These are phyloP conservation scores for Phytophthora fragariae DNA, from an alignment of 352 stramenopile genomes.

Conservation along the genomic window DNA sequence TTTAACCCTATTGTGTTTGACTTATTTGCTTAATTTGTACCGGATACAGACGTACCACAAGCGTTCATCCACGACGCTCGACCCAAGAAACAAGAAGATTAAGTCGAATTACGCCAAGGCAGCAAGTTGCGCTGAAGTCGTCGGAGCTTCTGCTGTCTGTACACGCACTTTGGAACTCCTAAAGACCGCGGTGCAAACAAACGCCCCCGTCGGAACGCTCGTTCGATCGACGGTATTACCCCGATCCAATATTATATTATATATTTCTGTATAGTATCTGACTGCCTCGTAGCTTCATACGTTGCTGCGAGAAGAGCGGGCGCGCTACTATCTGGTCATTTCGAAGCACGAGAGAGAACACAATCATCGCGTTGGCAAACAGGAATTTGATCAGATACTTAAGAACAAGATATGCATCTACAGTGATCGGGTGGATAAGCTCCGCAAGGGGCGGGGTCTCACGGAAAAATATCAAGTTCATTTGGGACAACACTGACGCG, in stretches of 20 bases:
- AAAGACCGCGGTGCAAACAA: neutral
- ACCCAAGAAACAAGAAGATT: neutral
- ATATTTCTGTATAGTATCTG: too few species aligned
- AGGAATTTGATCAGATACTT: too few species aligned
- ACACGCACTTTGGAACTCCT: neutral
- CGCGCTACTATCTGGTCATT: neutral
- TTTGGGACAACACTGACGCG: too few species aligned
- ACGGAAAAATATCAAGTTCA: too few species aligned
- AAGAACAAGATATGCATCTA: too few species aligned
- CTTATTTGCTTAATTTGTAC: too few species aligned
- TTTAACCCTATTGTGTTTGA: too few species aligned
- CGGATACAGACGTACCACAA: neutral
- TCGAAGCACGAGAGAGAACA: neutral
- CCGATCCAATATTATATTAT: neutral
- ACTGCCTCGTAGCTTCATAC: neutral
- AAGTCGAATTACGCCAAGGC: neutral
- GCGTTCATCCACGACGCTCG: neutral
- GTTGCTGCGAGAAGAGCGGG: neutral
- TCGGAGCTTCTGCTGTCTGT: neutral
- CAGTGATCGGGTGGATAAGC: too few species aligned
- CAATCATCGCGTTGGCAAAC: too few species aligned
- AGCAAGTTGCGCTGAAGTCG: too few species aligned
- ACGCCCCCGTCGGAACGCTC: neutral
- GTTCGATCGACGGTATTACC: neutral
- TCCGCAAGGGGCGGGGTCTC: too few species aligned